Percentiles rank a stretch among this genome's conserved stretches.
phyloP scores from a whole-genome alignment of 1,284 basidiomycete genomes.

The Melanopsichium pennsylvanicum region DNA sequence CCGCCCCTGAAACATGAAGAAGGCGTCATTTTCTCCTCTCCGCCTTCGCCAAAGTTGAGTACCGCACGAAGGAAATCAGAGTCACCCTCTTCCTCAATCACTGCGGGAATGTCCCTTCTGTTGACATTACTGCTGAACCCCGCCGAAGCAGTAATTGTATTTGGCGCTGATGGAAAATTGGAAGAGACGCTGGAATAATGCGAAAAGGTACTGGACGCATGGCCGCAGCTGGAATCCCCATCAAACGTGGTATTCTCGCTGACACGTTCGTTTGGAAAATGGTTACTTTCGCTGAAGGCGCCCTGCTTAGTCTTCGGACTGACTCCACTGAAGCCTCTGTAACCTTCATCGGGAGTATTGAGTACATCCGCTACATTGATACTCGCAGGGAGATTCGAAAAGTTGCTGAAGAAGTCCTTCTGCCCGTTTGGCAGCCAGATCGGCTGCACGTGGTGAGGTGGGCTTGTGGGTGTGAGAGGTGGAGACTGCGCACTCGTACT shows the following conservation, averaged over 20 bases:
- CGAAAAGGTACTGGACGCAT: slow-evolving; percentile 3
- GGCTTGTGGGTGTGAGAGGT: slow-evolving; percentile 40
- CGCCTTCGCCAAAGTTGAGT: slow-evolving; percentile 40
- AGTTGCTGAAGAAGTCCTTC: slow-evolving; percentile 40
- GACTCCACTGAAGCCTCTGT: background rate
- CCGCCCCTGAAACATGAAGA: slow-evolving; percentile 32
- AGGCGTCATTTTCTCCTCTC: background rate
- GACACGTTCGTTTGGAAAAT: background rate
- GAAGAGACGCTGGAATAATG: background rate
- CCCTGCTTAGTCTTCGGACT: slow-evolving; percentile 22
- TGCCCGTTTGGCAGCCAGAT: slow-evolving; percentile 38
- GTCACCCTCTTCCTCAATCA: slow-evolving; percentile 43
- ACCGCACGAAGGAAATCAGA: slow-evolving; percentile 52
- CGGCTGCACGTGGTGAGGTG: slow-evolving; percentile 29
- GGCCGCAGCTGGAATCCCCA: slow-evolving; percentile 1
- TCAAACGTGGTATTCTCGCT: background rate
- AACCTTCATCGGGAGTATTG: background rate
- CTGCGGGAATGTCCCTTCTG: slow-evolving; percentile 18
- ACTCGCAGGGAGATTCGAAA: slow-evolving; percentile 16
- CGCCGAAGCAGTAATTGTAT: background rate
- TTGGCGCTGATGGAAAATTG: slow-evolving; percentile 2
- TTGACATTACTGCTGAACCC: slow-evolving; percentile 2
- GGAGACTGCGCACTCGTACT: slow-evolving; percentile 32
- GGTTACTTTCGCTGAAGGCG: background rate
- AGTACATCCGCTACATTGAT: background rate